Base-by-base conservation (phyloP, 2,329 filamentous ascomycete species). In the Stagonosporopsis chrysanthemi region DNA sequence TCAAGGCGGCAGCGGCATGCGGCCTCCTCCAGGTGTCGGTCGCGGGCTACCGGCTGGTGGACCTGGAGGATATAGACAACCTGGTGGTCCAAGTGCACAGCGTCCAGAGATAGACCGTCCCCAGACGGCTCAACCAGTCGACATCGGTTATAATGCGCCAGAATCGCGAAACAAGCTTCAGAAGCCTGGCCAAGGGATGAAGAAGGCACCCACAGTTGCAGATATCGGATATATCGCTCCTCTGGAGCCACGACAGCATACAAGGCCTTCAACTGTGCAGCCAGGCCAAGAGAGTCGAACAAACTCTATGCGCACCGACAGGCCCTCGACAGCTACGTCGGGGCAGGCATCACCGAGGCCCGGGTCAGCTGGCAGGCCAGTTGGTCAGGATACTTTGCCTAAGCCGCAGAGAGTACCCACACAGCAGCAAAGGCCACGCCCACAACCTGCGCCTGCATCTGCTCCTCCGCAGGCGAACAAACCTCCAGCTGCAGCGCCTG, bases 121-220 rank as follows among this genome's bases (percentile, higher is more conserved):
- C 73, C 61, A 80, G 76, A 62, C 79, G 71, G 64, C 76, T 59
- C 69, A 69, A 40, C 77, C 71, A 44, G 60, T 72, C 17, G 80
- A 80, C 49, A 75, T 79, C 26, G 78, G 79, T 22, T 81, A 75
- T 65, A 68, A 66, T 35, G 78, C 79, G 4, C 66, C 77, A 47
- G 78, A 84, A 61, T 78, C 78, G 31, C 76, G 77, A 40, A 75
- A 75, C 53, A 78, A 77, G 52, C 69, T 79, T 15, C 80, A 81
- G 54, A 78, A 79, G 56, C 73, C 68, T 6, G 56, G 49, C 8
- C 65, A 68, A 40, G 57, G 58, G 14, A 62, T 71, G 23, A 70
- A 71, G 62, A 76, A 75, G 59, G 61, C 69, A 35, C 65, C 69
- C 19, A 71, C 71, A 14, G 40, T 76, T 24, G 71, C 72, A 12